phyloP scores from a whole-genome alignment of 78 protist genomes.

The Dictyostelium purpureum region DNA sequence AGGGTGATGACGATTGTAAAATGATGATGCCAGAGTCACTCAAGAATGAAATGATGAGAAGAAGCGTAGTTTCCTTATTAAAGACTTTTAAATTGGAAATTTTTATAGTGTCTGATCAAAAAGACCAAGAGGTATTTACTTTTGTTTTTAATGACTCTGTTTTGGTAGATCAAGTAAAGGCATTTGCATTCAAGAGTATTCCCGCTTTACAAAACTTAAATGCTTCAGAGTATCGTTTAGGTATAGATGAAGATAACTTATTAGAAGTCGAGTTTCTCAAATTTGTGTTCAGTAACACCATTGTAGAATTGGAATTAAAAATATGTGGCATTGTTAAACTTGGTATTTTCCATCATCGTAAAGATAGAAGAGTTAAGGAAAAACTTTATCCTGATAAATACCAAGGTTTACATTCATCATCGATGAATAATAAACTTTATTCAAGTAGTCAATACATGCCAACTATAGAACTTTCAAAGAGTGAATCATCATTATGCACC shows the following conservation, averaged over 20 bases:
- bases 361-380: constrained; percentile 30
- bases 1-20: neutral
- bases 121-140: constrained; percentile 1
- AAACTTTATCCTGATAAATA: constrained; percentile 33
- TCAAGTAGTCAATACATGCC: no score
- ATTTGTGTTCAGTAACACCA: constrained; percentile 47
- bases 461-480: no score
- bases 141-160: constrained; percentile 49
- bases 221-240: constrained; percentile 35
- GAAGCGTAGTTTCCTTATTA: constrained; percentile 10
- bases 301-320: constrained; percentile 38
- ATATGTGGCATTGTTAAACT: constrained; percentile 51
- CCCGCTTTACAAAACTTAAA: neutral
- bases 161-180: constrained; percentile 68
- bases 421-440: no score
- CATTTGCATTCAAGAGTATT: constrained; percentile 20
- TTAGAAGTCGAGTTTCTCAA: constrained; percentile 70
- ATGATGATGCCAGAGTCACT: constrained; percentile 25
- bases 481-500: no score
- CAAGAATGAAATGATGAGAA: constrained; percentile 52
- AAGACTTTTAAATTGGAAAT: constrained; percentile 57
- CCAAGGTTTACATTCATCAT: neutral
- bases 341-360: constrained; percentile 61
- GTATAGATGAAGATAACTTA: constrained; percentile 60
- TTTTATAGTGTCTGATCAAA: neutral